Base-by-base conservation (phyloP, 768 basidiomycete species). In the Boletus rex-veris region DNA sequence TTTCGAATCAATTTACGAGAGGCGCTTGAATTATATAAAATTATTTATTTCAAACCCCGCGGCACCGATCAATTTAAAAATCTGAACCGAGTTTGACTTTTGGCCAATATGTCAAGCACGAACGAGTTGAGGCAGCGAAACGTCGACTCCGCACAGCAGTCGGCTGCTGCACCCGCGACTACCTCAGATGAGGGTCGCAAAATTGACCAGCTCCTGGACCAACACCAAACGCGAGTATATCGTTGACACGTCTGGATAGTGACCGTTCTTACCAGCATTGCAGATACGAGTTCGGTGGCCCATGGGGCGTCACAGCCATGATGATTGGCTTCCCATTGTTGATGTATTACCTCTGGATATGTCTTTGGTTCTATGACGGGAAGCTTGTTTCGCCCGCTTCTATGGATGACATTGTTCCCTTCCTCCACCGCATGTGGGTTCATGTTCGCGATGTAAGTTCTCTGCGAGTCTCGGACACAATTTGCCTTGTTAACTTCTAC, bases 321-420 rank as follows among this genome's bases (percentile, higher is more conserved):
- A 98, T 99, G 89, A 77, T 85, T 18, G 86, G 89, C 44, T 99
- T 99, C 68, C 97, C 97, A 0, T 71, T 88, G 24, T 79, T 98
- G 57, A 98, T 99, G 94, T 99, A 97, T 72, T 99, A 98, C 75
- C 82, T 98, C 58, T 98, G 93, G 92, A 92, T 92, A 54, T 99
- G 97, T 66, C 80, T 98, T 35, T 92, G 88, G 84, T 96, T 95
- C 72, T 94, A 98, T 67, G 88, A 97, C 59, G 97, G 97, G 39
- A 80, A 80, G 59, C 75, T 94, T 35, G 82, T 88, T 8, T 70
- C 77, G 58, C 94, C 93, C 1, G 72, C 72, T 14, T 88, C 88
- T 8, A 54, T 80, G 28, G 82, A 81, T 26, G 90, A 91, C 53
- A 77, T 94, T 38, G 58, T 75, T 55, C 92, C 94, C 1, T 95